These are phyloP conservation scores for Phaseolus lunatus DNA, from an alignment of 306 rosid genomes.

Conservation along the genomic window DNA sequence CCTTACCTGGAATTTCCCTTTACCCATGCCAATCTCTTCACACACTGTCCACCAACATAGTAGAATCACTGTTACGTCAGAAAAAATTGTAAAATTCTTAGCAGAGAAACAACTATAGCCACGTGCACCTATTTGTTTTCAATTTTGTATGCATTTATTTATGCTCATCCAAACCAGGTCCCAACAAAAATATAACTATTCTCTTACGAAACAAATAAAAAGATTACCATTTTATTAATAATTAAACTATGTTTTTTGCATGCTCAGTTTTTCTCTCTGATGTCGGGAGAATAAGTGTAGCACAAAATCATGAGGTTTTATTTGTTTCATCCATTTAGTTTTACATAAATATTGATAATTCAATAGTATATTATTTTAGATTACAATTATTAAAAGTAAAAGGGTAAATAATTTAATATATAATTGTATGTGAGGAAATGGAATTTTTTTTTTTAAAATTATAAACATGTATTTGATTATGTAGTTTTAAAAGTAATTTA, in stretches of 20 bases:
- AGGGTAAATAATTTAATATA: too few species aligned
- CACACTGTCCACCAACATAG: slow-evolving; percentile 27
- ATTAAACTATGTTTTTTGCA: background rate
- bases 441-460: too few species aligned
- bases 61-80: slow-evolving; percentile 37
- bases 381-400: too few species aligned
- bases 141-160: background rate
- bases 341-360: too few species aligned
- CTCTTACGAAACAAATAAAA: background rate
- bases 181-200: slow-evolving; percentile 24
- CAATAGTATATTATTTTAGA: too few species aligned
- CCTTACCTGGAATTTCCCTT: slow-evolving; percentile 28
- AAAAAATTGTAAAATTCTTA: background rate
- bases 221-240: background rate
- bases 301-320: too few species aligned
- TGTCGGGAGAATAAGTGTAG: background rate
- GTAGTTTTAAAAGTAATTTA: too few species aligned
- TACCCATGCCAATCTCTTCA: slow-evolving; percentile 31
- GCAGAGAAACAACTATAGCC: slow-evolving; percentile 33
- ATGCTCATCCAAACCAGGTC: slow-evolving; percentile 28
- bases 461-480: too few species aligned
- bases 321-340: too few species aligned
- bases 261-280: too few species aligned
- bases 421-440: too few species aligned
- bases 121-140: slow-evolving; percentile 25